Conservation (phyloP, 2,329 filamentous ascomycete species). For the Fusarium cicatricum region DNA sequence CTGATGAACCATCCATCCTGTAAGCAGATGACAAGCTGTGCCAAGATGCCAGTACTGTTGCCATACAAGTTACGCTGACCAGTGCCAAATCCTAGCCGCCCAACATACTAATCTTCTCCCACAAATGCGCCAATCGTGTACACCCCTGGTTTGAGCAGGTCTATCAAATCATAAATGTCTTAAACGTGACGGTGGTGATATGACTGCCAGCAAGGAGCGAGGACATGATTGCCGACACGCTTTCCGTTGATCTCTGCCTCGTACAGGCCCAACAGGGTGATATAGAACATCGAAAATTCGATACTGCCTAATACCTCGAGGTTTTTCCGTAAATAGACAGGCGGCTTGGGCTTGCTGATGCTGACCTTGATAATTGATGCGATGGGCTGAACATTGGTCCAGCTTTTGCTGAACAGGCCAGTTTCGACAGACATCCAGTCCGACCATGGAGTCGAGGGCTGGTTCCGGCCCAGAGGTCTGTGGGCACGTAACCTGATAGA, state of each 20-base stretch:
- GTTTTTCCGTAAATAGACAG: slow-evolving; percentile 46
- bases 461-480: slow-evolving; percentile 28
- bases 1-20: slow-evolving; percentile 43
- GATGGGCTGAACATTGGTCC: slow-evolving; percentile 44
- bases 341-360: slow-evolving; percentile 41
- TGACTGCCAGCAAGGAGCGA: slow-evolving; percentile 62
- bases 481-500: slow-evolving; percentile 47
- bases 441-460: slow-evolving; percentile 38
- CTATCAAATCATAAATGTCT: slow-evolving; percentile 60
- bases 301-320: slow-evolving; percentile 41
- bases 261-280: slow-evolving; percentile 57
- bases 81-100: slow-evolving; percentile 43
- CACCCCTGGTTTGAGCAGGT: slow-evolving; percentile 50
- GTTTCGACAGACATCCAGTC: slow-evolving; percentile 48
- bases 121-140: slow-evolving; percentile 51
- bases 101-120: slow-evolving; percentile 59
- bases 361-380: slow-evolving; percentile 43
- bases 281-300: slow-evolving; percentile 54
- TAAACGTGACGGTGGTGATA: slow-evolving; percentile 61
- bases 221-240: slow-evolving; percentile 49
- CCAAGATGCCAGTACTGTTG: slow-evolving; percentile 48
- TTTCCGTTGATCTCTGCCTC: slow-evolving; percentile 57
- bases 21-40: slow-evolving; percentile 49
- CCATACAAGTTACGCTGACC: slow-evolving; percentile 46
- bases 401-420: slow-evolving; percentile 43